phyloP scores from a whole-genome alignment of 2,329 filamentous ascomycete genomes.

The Colletotrichum chrysophilum region DNA sequence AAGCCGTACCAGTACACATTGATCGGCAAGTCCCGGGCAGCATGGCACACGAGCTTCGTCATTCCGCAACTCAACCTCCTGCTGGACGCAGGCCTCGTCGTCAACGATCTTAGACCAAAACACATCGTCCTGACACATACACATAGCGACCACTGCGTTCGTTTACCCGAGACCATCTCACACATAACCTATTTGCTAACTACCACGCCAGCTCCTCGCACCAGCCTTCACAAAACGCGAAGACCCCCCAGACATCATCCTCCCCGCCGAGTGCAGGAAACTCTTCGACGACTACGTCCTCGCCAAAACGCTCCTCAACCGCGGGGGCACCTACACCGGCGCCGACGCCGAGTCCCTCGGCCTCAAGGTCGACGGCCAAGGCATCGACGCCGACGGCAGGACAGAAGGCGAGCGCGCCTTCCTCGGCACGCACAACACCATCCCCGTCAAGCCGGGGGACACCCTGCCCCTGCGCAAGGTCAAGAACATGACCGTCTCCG shows the following conservation, averaged over 20 bases:
- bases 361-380: conserved; percentile 18
- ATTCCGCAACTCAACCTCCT: conserved; percentile 55
- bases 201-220: conserved; percentile 32
- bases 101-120: conserved; percentile 51
- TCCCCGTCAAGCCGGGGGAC: conserved; percentile 40
- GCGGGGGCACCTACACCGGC: conserved; percentile 39
- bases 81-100: conserved; percentile 51
- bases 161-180: rapidly evolving
- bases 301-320: conserved; percentile 46
- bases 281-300: conserved; percentile 45
- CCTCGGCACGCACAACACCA: conserved; percentile 44
- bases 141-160: conserved; percentile 48
- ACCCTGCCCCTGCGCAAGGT: conserved; percentile 38
- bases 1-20: conserved; percentile 47
- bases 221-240: conserved; percentile 48
- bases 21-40: conserved; percentile 52
- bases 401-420: conserved; percentile 25
- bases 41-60: conserved; percentile 57
- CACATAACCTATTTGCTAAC: too few relatives aligned
- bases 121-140: conserved; percentile 57
- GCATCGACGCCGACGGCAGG: conserved; percentile 22
- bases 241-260: conserved; percentile 51
- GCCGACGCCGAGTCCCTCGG: conserved; percentile 28
- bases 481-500: conserved; percentile 43
- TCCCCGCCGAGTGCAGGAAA: conserved; percentile 43